These are phyloP conservation scores for Aureobasidium sp. DNA, from an alignment of 2,329 filamentous ascomycete species.

Conservation along the genomic window DNA sequence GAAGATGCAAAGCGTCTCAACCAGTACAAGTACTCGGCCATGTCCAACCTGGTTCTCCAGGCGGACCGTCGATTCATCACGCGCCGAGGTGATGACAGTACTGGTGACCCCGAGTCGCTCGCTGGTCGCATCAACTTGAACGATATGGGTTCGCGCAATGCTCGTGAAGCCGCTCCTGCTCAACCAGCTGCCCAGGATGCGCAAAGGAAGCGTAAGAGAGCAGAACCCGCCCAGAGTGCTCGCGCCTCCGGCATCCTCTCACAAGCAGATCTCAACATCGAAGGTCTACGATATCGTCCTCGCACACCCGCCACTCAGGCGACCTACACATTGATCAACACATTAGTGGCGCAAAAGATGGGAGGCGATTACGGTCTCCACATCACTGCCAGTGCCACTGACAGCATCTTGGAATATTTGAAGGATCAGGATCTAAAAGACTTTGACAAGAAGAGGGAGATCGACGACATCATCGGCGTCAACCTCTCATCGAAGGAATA, in stretches of 20 bases:
- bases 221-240: conserved; percentile 57
- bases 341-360: conserved; percentile 76
- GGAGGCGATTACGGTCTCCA: conserved; percentile 92
- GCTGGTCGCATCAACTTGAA: conserved; percentile 87
- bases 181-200: conserved; percentile 45
- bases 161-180: conserved; percentile 70
- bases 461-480: conserved; percentile 85
- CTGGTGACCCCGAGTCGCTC: conserved; percentile 93
- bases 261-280: conserved; percentile 76
- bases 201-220: conserved; percentile 75
- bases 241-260: conserved; percentile 71
- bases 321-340: conserved; percentile 90
- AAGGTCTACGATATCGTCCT: conserved; percentile 86
- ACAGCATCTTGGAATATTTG: conserved; percentile 80
- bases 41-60: conserved; percentile 99
- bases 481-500: conserved; percentile 82
- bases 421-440: conserved; percentile 97
- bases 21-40: conserved; percentile 40
- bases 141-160: conserved; percentile 86
- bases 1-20: conserved; percentile 26
- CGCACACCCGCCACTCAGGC: conserved; percentile 84
- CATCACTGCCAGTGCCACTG: conserved; percentile 85
- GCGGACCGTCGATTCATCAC: conserved; percentile 94
- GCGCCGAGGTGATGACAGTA: conserved; percentile 86
- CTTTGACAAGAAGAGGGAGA: conserved; percentile 95